Conservation (phyloP, 2,329 filamentous ascomycete genomes). For the Cryphonectria nitschkei region DNA sequence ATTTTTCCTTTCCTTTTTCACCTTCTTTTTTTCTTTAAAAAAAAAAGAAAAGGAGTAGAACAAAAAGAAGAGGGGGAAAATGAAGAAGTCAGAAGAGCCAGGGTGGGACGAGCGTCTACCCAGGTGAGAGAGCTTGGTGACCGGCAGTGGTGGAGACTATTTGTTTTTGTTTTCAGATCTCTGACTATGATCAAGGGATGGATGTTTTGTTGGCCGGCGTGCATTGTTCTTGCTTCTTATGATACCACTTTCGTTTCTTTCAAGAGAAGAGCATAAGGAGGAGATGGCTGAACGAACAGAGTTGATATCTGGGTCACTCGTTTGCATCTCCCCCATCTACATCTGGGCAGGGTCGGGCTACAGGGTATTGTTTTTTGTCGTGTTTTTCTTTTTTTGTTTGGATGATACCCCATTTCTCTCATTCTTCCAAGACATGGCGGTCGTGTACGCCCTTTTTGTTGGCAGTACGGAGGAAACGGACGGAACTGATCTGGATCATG, state of each 20-base stretch:
- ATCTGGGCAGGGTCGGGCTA: slow-evolving; percentile 17
- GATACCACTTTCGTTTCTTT: slow-evolving; percentile 29
- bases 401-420: slow-evolving; percentile 22
- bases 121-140: neutral
- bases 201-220: slow-evolving; percentile 4
- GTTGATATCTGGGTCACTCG: slow-evolving; percentile 3
- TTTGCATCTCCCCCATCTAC: slow-evolving; percentile 11
- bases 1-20: neutral
- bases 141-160: neutral
- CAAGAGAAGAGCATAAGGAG: neutral
- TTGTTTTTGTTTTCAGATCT: slow-evolving; percentile 1
- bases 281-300: neutral
- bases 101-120: neutral
- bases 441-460: neutral
- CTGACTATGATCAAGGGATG: neutral
- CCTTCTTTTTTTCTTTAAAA: too few species aligned
- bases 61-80: neutral
- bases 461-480: slow-evolving; percentile 5
- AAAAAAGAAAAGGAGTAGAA: too few species aligned
- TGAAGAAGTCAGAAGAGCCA: neutral
- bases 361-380: slow-evolving; percentile 7
- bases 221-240: slow-evolving; percentile 19
- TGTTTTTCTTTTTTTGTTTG: slow-evolving; percentile 3
- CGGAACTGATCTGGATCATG: neutral
- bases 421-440: slow-evolving; percentile 21